These are phyloP conservation scores for Suillus spraguei DNA, from an alignment of 768 basidiomycete species.

Conservation along the genomic window DNA sequence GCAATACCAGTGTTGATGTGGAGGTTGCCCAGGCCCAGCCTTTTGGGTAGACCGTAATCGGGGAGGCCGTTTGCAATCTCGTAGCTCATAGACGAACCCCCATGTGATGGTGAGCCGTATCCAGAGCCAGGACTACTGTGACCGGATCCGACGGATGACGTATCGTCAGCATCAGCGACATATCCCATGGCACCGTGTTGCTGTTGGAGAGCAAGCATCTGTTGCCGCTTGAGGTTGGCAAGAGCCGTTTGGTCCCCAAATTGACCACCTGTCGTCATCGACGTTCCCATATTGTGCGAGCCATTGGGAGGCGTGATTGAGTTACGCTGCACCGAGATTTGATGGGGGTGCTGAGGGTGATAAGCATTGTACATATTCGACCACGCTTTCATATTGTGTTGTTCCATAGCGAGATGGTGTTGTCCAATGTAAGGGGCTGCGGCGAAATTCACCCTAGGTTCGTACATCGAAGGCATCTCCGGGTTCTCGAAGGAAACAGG, in stretches of 20 bases:
- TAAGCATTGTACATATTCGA: constrained; percentile 32
- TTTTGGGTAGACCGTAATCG: constrained; percentile 28
- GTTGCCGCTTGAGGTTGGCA: constrained; percentile 29
- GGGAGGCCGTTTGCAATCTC: constrained; percentile 36
- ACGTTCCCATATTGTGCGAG: constrained; percentile 31
- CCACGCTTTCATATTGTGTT: constrained; percentile 29
- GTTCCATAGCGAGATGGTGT: constrained; percentile 20
- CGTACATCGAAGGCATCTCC: constrained; percentile 47
- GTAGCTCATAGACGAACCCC: constrained; percentile 33
- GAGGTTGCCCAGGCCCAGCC: constrained; percentile 25
- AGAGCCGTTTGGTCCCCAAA: constrained; percentile 26
- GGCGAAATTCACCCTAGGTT: constrained; percentile 39
- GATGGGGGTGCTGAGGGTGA: constrained; percentile 19
- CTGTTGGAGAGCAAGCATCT: constrained; percentile 35
- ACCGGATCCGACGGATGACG: constrained; percentile 40
- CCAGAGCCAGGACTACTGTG: constrained; percentile 34
- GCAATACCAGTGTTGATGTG: constrained; percentile 29
- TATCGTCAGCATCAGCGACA: constrained; percentile 40
- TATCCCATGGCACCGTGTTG: constrained; percentile 26
- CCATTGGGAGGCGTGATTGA: constrained; percentile 47
- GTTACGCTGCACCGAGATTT: constrained; percentile 33
- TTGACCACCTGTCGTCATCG: constrained; percentile 17
- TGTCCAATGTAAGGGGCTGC: constrained; percentile 23
- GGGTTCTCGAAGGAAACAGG: constrained; percentile 56
- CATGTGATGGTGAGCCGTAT: constrained; percentile 34